A percentile compares a stretch with the other conserved stretches of the same genome.
phyloP scores from a whole-genome alignment of 116 monocot species.

The Iris pallida region DNA sequence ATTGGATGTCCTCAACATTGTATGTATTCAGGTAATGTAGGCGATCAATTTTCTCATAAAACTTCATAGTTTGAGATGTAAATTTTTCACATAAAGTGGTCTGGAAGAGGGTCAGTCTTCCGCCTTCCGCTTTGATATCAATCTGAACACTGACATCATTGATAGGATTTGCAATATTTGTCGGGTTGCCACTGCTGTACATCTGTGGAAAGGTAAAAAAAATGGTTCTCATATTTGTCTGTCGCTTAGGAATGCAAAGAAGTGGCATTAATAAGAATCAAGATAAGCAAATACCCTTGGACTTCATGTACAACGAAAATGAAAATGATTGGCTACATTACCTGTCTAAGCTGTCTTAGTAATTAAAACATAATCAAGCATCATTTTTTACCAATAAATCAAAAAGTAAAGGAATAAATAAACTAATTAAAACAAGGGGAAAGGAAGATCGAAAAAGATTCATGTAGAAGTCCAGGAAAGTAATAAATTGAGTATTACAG shows the following conservation, averaged over 20 bases:
- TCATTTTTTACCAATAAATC: too few species aligned
- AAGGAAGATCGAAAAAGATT: too few species aligned
- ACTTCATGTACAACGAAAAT: too few species aligned
- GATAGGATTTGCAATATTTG: conserved; percentile 95
- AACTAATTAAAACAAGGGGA: too few species aligned
- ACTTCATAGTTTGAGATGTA: conserved; percentile 35
- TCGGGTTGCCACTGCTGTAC: conserved; percentile 98
- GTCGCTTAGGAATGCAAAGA: neutral
- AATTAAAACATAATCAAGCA: too few species aligned
- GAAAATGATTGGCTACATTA: neutral
- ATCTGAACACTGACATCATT: conserved; percentile 78
- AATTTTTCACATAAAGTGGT: conserved; percentile 69
- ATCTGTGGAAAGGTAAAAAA: conserved; percentile 43
- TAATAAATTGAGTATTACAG: too few species aligned
- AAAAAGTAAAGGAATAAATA: too few species aligned
- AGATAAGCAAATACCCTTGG: too few species aligned
- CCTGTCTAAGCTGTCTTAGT: too few species aligned
- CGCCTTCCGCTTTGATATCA: conserved; percentile 72
- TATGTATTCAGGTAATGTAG: conserved; percentile 45
- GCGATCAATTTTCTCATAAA: conserved; percentile 35
- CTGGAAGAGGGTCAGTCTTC: conserved; percentile 70
- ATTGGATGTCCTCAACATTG: conserved; percentile 88
- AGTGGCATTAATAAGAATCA: too few species aligned
- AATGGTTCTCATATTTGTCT: neutral
- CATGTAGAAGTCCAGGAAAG: too few species aligned